Conservation (phyloP, 345 rosid genomes). For the Hibiscus syriacus region DNA sequence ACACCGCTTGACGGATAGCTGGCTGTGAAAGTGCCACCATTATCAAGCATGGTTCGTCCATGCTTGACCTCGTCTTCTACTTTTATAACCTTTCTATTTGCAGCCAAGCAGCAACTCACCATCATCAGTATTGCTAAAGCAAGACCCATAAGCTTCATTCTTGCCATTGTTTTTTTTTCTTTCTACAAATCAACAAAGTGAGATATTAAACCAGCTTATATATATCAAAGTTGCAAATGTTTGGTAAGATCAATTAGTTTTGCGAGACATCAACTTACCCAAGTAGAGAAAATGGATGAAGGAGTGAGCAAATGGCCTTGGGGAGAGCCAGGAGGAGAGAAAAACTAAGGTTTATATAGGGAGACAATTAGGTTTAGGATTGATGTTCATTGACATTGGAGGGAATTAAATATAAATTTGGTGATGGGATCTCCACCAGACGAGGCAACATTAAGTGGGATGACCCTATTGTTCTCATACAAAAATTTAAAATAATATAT, state of each 20-base stretch:
- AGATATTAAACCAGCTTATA: not conserved
- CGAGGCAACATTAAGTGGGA: no score
- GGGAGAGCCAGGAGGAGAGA: not conserved
- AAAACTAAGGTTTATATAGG: not conserved
- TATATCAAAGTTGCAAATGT: no score
- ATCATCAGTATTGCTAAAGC: constrained; percentile 14
- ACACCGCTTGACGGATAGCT: constrained; percentile 23
- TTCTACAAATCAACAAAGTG: not conserved
- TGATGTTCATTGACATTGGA: not conserved
- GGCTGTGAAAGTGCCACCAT: not conserved
- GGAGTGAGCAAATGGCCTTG: not conserved
- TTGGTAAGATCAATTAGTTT: no score
- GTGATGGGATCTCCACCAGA: no score
- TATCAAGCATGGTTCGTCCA: not conserved
- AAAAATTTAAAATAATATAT: no score
- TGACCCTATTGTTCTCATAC: no score
- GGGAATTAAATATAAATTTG: not conserved
- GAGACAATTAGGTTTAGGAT: not conserved
- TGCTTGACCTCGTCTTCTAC: not conserved
- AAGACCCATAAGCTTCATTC: constrained; percentile 5
- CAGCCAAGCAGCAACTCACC: constrained; percentile 11
- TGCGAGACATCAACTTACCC: not conserved
- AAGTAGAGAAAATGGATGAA: not conserved
- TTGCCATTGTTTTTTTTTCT: not conserved
- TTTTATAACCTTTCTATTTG: not conserved